Conservation (phyloP, 495 filamentous ascomycete genomes). For the Staphylotrichum longicolle region DNA sequence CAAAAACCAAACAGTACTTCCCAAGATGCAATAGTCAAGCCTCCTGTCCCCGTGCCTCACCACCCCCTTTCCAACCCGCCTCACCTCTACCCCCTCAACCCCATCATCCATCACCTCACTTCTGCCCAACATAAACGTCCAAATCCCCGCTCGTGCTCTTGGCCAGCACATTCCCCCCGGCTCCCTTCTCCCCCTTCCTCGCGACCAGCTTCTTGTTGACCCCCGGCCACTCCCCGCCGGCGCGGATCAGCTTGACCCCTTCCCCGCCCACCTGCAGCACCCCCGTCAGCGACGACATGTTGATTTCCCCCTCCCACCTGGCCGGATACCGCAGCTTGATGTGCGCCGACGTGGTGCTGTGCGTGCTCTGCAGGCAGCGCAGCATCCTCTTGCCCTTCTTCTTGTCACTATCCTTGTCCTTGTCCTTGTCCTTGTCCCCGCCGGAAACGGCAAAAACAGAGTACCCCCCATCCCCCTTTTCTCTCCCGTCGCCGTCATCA, state of each 20-base stretch:
- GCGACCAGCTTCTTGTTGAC: slow-evolving; percentile 32
- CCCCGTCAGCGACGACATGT: slow-evolving; percentile 32
- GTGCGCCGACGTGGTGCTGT: slow-evolving; percentile 38
- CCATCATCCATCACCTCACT: slow-evolving; percentile 6
- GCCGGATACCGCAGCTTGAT: slow-evolving; percentile 37
- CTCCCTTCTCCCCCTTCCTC: slow-evolving; percentile 36
- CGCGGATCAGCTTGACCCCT: slow-evolving; percentile 36
- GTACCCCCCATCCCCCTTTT: no score
- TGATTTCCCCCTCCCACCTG: slow-evolving; percentile 43
- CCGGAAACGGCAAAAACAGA: background rate
- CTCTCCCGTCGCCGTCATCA: no score
- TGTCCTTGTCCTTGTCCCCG: background rate
- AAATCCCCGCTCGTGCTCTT: slow-evolving; percentile 33
- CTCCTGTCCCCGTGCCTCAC: no score
- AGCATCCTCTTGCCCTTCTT: slow-evolving; percentile 14
- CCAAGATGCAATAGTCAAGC: no score
- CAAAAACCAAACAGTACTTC: no score
- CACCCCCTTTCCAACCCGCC: no score
- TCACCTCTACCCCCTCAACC: background rate
- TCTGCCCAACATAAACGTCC: slow-evolving; percentile 34
- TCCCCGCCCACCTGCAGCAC: slow-evolving; percentile 32
- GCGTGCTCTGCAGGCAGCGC: slow-evolving; percentile 30
- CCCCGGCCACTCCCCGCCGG: slow-evolving; percentile 32
- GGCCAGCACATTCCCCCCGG: slow-evolving; percentile 27
- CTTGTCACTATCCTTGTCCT: no score